Evolutionary conservation across 2,329 filamentous ascomycete species (phyloP), one percentile per base, ranked within the genome.

Genomic region (Ceratocystis huliohia): DNA sequence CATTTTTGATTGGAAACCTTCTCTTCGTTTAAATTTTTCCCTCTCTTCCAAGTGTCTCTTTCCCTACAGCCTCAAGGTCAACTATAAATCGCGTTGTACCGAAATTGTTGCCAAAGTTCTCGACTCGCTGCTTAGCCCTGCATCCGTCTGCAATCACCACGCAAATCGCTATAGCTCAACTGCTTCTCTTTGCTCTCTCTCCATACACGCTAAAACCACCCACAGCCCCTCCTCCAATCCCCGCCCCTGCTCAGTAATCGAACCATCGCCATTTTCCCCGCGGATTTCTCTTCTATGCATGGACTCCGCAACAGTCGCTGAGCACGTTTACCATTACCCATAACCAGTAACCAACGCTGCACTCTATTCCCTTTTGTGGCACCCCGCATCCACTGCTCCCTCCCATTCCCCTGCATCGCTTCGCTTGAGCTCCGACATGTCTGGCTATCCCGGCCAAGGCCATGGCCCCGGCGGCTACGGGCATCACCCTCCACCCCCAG

Each of bases 391-490:
- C 41, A 46, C 37, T 17, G 25, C 33, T 13, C 64, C 5, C 44
- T 45, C 17, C 56, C 15, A 15, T 5, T 45, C 44, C 25, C 57
- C 13, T 41, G 46, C 2, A 28, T 53, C 22, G 13, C 37, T 41
- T 41, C 22, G 17, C 28, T 41, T 5, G 37, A 41, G 37, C 37
- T 41, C n/a, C 17, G 44, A 41, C 6, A 68, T 68, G 67, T 68
- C 67, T 25, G 67, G 67, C 33, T 68, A 68, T 44, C 67, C 67
- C 45, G 67, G 67, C 45, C 62, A 66, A 53, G 45, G 61, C 61
- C 72, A 72, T 30, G 69, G 72, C 15, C 69, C 72, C 59, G 68
- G 37, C 37, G 37, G 70, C 59, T 53, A 53, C 20, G 48, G 48
- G 8, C 48, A 53, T n/a, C 69, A 71, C 65, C 70, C 71, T 61